A percentile compares a stretch with the other conserved stretches of the same genome.
Conservation (phyloP, 345 rosid genomes). For the Citrus sinensis region DNA sequence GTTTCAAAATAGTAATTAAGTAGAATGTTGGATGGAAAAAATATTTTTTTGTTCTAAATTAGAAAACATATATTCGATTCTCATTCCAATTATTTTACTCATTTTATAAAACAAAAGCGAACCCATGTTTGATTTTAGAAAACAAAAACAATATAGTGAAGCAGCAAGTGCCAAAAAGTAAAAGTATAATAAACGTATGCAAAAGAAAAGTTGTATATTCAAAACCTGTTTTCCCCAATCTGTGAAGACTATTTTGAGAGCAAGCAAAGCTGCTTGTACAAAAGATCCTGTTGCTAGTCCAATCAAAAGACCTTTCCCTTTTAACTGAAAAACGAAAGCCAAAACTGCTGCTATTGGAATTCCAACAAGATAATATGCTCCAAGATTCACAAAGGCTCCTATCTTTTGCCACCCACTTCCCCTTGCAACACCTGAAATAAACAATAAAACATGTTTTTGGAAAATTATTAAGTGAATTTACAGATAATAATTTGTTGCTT, state of each 20-base stretch:
- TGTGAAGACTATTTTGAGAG: slow-evolving; percentile 15
- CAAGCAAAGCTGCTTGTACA: slow-evolving; percentile 24
- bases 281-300: slow-evolving; percentile 18
- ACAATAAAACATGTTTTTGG: no score
- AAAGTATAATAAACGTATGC: background rate
- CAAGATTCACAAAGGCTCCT: slow-evolving; percentile 37
- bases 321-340: slow-evolving; percentile 28
- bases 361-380: slow-evolving; percentile 37
- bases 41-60: no score
- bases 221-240: slow-evolving; percentile 31
- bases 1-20: no score
- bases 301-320: slow-evolving; percentile 31
- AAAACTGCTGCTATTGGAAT: slow-evolving; percentile 19
- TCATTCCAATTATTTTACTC: no score
- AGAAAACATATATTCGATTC: no score
- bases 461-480: no score
- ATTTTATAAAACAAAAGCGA: no score
- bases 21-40: no score
- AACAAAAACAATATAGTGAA: no score
- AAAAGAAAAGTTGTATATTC: background rate
- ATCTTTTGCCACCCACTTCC: slow-evolving; percentile 47
- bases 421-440: slow-evolving; percentile 25
- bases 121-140: no score
- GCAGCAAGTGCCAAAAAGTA: no score
- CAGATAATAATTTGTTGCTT: no score